Evolutionary conservation across 192 early-diverging fungal genomes (phyloP).

Genomic region (Gigaspora rosea): DNA sequence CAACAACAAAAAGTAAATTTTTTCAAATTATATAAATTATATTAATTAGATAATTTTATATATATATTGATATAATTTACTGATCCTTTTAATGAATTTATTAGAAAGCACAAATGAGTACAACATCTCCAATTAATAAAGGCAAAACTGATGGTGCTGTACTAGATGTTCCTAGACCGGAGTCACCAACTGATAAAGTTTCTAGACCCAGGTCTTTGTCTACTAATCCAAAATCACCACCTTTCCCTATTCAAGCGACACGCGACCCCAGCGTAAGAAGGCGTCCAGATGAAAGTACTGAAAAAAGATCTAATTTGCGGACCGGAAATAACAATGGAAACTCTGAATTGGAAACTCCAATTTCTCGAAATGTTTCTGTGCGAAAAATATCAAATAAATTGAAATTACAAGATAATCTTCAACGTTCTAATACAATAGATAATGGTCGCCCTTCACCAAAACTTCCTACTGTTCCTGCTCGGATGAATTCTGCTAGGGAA

Average conservation of each 20-base stretch:
- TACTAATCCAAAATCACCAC: constrained; percentile 17
- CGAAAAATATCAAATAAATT: not conserved
- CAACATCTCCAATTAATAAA: constrained; percentile 24
- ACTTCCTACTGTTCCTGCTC: not conserved
- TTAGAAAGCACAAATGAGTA: constrained; percentile 12
- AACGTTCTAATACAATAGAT: constrained; percentile 22
- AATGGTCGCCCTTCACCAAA: constrained; percentile 20
- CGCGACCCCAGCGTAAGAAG: not conserved
- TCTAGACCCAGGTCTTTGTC: constrained; percentile 23
- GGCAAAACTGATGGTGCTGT: constrained; percentile 22
- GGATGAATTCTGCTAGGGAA: not conserved
- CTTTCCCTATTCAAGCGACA: constrained; percentile 1
- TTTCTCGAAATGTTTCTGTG: not conserved
- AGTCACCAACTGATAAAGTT: not conserved
- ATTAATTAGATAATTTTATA: constrained; percentile 21
- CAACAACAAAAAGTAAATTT: constrained; percentile 46
- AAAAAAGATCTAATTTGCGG: not conserved
- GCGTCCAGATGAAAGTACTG: not conserved
- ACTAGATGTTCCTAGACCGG: not conserved
- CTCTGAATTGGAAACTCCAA: not conserved
- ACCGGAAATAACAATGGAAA: not conserved
- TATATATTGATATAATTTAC: not conserved
- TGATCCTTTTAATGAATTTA: not conserved
- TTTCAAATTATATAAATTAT: too few species aligned
- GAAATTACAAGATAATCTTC: not conserved